Percentiles rank a stretch among this genome's conserved stretches.
Conservation (phyloP, 2,329 filamentous ascomycete species). For the Aspergillaceae sp. region DNA sequence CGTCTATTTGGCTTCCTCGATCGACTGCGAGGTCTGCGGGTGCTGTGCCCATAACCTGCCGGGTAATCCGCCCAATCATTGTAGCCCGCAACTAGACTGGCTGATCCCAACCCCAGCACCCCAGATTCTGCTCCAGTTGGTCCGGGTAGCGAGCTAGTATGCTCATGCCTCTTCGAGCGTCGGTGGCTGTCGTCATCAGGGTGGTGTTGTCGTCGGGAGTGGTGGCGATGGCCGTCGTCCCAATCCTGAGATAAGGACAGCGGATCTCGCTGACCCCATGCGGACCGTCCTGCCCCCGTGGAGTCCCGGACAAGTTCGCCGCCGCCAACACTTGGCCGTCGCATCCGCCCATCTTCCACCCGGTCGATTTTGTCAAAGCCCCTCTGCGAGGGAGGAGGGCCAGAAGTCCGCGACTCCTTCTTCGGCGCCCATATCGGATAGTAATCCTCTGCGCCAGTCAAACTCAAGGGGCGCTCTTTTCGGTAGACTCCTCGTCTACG, state of each 20-base stretch:
- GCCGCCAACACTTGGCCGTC: constrained; percentile 14
- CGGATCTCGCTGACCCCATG: constrained; percentile 32
- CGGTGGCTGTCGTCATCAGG: constrained; percentile 7
- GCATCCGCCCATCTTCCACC: constrained; percentile 15
- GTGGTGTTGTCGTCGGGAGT: constrained; percentile 25
- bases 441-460: constrained; percentile 30
- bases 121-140: constrained; percentile 16
- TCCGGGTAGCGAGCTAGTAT: constrained; percentile 4
- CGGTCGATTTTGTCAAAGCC: constrained; percentile 30
- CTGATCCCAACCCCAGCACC: constrained; percentile 29
- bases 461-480: constrained; percentile 30
- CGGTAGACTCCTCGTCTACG: constrained; percentile 17
- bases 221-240: constrained; percentile 36
- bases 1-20: constrained; percentile 17
- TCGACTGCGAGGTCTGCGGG: constrained; percentile 13
- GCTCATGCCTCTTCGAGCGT: constrained; percentile 10
- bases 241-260: constrained; percentile 42
- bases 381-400: constrained; percentile 31
- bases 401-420: constrained; percentile 22
- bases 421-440: constrained; percentile 15
- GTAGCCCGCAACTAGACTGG: constrained; percentile 19
- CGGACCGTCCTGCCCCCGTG: constrained; percentile 24
- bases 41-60: constrained; percentile 13
- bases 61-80: constrained; percentile 22
- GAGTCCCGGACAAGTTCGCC: constrained; percentile 32